phyloP scores from a whole-genome alignment of 139 green algal species.

The Nannochloris sp. region DNA sequence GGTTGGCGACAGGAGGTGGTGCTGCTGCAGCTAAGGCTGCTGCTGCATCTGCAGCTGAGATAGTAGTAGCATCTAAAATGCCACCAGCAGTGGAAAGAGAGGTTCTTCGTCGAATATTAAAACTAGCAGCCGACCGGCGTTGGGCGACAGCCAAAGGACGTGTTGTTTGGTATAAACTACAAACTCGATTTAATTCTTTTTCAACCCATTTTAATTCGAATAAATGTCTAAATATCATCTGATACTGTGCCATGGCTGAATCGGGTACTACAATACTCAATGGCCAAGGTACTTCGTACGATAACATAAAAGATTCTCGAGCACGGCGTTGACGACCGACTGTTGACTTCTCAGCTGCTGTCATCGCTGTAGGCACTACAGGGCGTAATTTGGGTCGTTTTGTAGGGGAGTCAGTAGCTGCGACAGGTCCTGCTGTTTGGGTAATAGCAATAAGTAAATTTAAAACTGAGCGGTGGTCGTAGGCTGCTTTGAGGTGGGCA shows the following conservation, averaged over 20 bases:
- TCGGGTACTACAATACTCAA: constrained; percentile 67
- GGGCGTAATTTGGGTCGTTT: constrained; percentile 1
- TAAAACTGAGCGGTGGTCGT: constrained; percentile 52
- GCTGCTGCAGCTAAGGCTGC: not conserved
- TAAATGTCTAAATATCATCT: constrained; percentile 81
- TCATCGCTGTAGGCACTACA: constrained; percentile 18
- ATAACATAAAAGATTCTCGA: constrained; percentile 56
- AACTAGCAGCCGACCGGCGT: not conserved
- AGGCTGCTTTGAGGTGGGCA: constrained; percentile 52
- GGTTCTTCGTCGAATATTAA: not conserved
- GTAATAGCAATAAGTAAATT: constrained; percentile 40
- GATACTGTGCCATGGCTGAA: constrained; percentile 74
- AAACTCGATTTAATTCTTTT: constrained; percentile 59
- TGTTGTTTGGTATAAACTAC: constrained; percentile 49
- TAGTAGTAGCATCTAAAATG: not conserved
- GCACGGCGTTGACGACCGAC: constrained; percentile 19
- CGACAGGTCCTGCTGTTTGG: constrained; percentile 1
- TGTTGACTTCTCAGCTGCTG: constrained; percentile 14
- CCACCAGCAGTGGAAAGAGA: not conserved
- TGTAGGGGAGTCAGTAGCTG: not conserved
- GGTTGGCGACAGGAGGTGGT: not conserved
- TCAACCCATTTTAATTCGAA: constrained; percentile 79
- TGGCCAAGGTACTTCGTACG: constrained; percentile 65
- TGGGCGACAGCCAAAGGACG: constrained; percentile 19
- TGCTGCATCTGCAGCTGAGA: not conserved